These are phyloP conservation scores for Magnaporthiopsis rhizophila DNA, from an alignment of 2,329 filamentous ascomycete genomes.

Conservation along the genomic window DNA sequence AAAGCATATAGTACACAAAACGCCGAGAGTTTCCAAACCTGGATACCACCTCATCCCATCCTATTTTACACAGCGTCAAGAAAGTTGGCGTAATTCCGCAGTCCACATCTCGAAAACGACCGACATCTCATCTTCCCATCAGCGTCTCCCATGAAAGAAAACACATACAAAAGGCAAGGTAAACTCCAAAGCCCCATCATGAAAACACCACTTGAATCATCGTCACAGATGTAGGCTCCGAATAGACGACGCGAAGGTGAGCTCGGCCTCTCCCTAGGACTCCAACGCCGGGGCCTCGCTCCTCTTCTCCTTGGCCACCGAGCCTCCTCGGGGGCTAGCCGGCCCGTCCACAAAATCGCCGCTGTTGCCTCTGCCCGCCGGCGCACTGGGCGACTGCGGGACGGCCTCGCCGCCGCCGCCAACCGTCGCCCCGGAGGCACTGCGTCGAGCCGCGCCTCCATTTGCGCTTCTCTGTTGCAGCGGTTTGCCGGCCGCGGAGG, in stretches of 20 bases:
- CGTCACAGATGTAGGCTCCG: neutral
- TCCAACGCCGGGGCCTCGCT: neutral
- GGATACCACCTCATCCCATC: neutral
- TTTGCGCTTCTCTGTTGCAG: neutral
- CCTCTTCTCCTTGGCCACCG: neutral
- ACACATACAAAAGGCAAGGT: too few species aligned
- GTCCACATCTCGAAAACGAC: neutral
- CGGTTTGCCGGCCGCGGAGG: neutral
- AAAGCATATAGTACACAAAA: neutral
- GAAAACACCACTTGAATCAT: neutral
- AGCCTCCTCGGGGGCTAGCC: neutral
- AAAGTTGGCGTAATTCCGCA: neutral
- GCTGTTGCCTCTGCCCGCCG: neutral
- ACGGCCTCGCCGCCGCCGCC: too few species aligned
- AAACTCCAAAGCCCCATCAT: too few species aligned
- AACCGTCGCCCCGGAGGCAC: neutral
- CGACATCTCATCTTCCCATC: neutral
- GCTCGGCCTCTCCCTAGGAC: neutral
- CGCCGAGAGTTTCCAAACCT: neutral
- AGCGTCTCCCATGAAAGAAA: too few species aligned
- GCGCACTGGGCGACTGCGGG: neutral
- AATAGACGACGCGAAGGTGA: neutral
- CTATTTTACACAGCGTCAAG: neutral
- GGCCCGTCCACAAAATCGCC: neutral
- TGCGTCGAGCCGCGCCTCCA: neutral